Conservation (phyloP, 768 basidiomycete species). For the Suillus brevipes region DNA sequence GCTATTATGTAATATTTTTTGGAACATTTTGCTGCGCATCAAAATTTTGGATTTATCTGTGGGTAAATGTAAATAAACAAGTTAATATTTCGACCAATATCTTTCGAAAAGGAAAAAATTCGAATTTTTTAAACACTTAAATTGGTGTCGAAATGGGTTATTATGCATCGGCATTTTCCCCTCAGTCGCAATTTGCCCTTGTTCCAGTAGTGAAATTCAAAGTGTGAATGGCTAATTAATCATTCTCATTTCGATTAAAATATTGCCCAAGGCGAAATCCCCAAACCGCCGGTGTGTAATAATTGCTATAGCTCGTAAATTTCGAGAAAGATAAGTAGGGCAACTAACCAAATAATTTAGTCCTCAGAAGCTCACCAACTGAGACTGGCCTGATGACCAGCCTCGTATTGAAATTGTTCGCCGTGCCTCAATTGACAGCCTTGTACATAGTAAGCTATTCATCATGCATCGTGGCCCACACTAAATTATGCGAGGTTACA, state of each 20-base stretch:
- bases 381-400: conserved; percentile 12
- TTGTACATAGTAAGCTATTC: too few species aligned
- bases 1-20: background rate
- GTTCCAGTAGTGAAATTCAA: background rate
- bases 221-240: background rate
- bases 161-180: background rate
- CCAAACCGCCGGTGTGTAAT: too few species aligned
- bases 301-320: conserved; percentile 2
- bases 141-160: background rate
- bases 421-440: too few species aligned
- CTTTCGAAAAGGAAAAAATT: too few species aligned
- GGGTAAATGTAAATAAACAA: background rate
- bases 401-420: background rate
- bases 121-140: background rate
- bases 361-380: conserved; percentile 12
- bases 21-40: background rate
- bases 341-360: conserved; percentile 14
- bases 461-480: too few species aligned
- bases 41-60: background rate
- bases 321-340: conserved; percentile 12
- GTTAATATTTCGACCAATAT: background rate
- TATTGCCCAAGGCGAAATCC: too few species aligned
- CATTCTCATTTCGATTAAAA: too few species aligned
- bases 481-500: too few species aligned
- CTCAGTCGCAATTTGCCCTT: background rate